Evolutionary conservation across 176 grass and related monocot species (phyloP).

Genomic region (Rhynchospora pubera): DNA sequence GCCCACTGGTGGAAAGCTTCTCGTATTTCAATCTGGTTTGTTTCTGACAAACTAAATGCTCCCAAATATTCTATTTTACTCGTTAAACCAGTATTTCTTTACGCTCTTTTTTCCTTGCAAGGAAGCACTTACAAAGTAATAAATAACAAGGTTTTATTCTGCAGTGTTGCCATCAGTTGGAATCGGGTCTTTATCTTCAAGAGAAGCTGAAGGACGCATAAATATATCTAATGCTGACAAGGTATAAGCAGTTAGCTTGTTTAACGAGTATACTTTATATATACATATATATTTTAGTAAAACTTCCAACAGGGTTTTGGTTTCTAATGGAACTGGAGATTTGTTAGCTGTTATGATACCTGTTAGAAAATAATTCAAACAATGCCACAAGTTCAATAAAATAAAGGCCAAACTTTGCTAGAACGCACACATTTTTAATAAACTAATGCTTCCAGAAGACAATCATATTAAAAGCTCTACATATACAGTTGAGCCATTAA

Average conservation of each 20-base stretch:
- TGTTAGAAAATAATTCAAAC: not conserved
- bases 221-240: slow-evolving; percentile 70
- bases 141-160: slow-evolving; percentile 19
- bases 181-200: slow-evolving; percentile 72
- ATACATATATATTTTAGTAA: not conserved
- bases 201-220: slow-evolving; percentile 77
- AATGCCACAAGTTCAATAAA: not conserved
- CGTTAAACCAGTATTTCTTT: not conserved
- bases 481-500: not conserved
- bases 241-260: slow-evolving; percentile 26
- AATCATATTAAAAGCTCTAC: not conserved
- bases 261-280: not conserved
- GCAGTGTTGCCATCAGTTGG: slow-evolving; percentile 77
- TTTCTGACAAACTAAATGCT: not conserved
- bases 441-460: not conserved
- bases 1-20: slow-evolving; percentile 79
- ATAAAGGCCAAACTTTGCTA: not conserved
- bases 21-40: slow-evolving; percentile 88
- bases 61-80: not conserved
- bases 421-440: not conserved
- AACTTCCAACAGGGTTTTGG: not conserved
- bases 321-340: not conserved
- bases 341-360: not conserved
- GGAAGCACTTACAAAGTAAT: not conserved
- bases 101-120: not conserved